Evolutionary conservation across 2,329 filamentous ascomycete species (phyloP).

Genomic region (Exophiala spinifera): DNA sequence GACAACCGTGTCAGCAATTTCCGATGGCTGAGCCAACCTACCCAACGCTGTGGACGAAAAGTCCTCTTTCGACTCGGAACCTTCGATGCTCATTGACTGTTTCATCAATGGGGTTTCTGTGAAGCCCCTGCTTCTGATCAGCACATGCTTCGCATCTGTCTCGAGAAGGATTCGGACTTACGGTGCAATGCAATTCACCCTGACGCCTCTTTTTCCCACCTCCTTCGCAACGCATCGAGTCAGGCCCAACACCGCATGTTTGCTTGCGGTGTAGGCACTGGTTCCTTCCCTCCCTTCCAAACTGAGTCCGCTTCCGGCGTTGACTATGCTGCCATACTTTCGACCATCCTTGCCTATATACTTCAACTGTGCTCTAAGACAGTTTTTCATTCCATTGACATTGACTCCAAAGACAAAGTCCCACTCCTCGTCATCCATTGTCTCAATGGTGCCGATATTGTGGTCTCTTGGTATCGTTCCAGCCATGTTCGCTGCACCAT

Average conservation of each 20-base stretch:
- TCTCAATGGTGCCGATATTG: slow-evolving; percentile 30
- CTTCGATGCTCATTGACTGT: slow-evolving; percentile 18
- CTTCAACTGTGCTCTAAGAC: slow-evolving; percentile 41
- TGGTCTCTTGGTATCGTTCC: slow-evolving; percentile 28
- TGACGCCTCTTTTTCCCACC: slow-evolving; percentile 33
- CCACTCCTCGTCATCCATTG: slow-evolving; percentile 38
- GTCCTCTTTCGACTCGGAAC: slow-evolving; percentile 18
- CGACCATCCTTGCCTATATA: slow-evolving; percentile 36
- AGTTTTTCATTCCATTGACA: slow-evolving; percentile 41
- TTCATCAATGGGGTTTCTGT: slow-evolving; percentile 20
- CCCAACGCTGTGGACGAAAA: slow-evolving; percentile 15
- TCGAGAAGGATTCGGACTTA: slow-evolving; percentile 6
- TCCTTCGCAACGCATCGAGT: slow-evolving; percentile 44
- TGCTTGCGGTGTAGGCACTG: slow-evolving; percentile 46
- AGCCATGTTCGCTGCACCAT: slow-evolving; percentile 43
- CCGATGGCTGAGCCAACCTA: slow-evolving; percentile 21
- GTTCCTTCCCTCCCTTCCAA: slow-evolving; percentile 36
- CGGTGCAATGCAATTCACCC: slow-evolving; percentile 36
- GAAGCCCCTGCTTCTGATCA: slow-evolving; percentile 10
- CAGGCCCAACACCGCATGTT: slow-evolving; percentile 58
- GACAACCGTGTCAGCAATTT: slow-evolving; percentile 44
- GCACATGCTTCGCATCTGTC: background rate
- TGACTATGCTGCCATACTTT: slow-evolving; percentile 37
- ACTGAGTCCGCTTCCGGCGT: slow-evolving; percentile 41
- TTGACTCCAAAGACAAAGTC: slow-evolving; percentile 40